Percentiles rank a stretch among this genome's conserved stretches.
Conservation (phyloP, 2,329 filamentous ascomycete genomes). For the Coniella lustricola region DNA sequence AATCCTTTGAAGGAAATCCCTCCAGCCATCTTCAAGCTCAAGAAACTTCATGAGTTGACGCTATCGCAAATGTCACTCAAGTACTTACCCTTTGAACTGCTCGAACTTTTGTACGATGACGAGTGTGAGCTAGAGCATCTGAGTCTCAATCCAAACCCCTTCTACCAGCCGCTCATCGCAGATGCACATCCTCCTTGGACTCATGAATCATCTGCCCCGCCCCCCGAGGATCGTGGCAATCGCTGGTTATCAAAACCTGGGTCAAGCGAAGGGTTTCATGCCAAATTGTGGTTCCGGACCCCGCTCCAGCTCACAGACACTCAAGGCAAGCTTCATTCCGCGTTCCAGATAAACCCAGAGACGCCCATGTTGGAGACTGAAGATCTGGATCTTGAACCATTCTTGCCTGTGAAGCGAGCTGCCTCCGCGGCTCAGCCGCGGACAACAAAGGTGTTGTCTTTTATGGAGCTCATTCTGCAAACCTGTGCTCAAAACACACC, state of each 20-base stretch:
- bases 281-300: slow-evolving; percentile 18
- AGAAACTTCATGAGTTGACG: slow-evolving; percentile 56
- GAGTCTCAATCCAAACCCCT: slow-evolving; percentile 57
- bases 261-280: neutral
- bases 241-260: slow-evolving; percentile 6
- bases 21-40: slow-evolving; percentile 48
- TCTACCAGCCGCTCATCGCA: slow-evolving; percentile 31
- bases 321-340: slow-evolving; percentile 17
- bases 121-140: slow-evolving; percentile 41
- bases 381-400: slow-evolving; percentile 2
- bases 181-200: slow-evolving; percentile 14
- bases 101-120: slow-evolving; percentile 43
- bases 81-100: slow-evolving; percentile 55
- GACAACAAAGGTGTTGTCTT: slow-evolving; percentile 34
- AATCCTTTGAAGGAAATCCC: slow-evolving; percentile 58
- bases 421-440: neutral
- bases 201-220: neutral
- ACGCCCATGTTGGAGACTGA: slow-evolving; percentile 14
- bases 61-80: slow-evolving; percentile 56
- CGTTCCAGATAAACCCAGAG: slow-evolving; percentile 18
- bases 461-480: slow-evolving; percentile 44
- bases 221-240: slow-evolving; percentile 4
- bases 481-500: slow-evolving; percentile 38
- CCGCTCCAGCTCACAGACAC: slow-evolving; percentile 18
- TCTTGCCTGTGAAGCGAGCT: neutral